phyloP scores from a whole-genome alignment of 1,284 basidiomycete genomes.

The Xerocomus nothofagi region DNA sequence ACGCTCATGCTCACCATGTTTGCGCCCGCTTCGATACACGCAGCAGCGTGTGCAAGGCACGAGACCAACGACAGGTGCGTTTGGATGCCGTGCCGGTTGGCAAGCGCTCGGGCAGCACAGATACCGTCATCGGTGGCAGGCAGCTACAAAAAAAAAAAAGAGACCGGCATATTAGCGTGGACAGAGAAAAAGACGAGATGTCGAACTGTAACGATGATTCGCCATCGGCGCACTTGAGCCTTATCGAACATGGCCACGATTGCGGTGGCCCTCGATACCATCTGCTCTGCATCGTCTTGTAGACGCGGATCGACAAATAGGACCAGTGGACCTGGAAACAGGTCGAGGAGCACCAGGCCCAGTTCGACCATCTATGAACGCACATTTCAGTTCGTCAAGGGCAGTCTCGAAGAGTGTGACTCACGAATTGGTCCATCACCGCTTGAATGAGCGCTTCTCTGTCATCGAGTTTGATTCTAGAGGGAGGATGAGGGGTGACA shows the following conservation, averaged over 20 bases:
- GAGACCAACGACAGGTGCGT: slow-evolving; percentile 54
- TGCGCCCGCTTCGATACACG: slow-evolving; percentile 52
- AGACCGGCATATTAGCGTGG: background rate
- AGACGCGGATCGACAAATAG: slow-evolving; percentile 52
- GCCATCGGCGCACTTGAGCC: slow-evolving; percentile 39
- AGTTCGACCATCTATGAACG: slow-evolving; percentile 50
- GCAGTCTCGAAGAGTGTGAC: slow-evolving; percentile 2
- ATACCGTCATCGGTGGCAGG: slow-evolving; percentile 58
- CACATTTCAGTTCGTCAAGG: background rate
- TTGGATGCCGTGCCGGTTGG: slow-evolving; percentile 40
- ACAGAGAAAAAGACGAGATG: background rate
- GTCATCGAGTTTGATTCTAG: slow-evolving; percentile 16
- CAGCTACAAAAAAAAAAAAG: slow-evolving; percentile 39
- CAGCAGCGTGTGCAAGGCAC: slow-evolving; percentile 50
- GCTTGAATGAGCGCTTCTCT: slow-evolving; percentile 17
- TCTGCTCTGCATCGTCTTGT: slow-evolving; percentile 35
- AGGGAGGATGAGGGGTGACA: background rate
- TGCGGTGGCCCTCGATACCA: slow-evolving; percentile 43
- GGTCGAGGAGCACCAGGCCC: slow-evolving; percentile 43
- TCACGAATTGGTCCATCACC: slow-evolving; percentile 31
- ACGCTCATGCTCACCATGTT: slow-evolving; percentile 51
- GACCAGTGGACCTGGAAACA: slow-evolving; percentile 47
- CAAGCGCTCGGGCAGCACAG: slow-evolving; percentile 45
- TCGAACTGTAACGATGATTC: slow-evolving; percentile 54
- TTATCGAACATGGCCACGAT: slow-evolving; percentile 43